Base-by-base conservation (phyloP, 1,284 basidiomycete genomes). In the Ceratorhiza oryzae-sativae region DNA sequence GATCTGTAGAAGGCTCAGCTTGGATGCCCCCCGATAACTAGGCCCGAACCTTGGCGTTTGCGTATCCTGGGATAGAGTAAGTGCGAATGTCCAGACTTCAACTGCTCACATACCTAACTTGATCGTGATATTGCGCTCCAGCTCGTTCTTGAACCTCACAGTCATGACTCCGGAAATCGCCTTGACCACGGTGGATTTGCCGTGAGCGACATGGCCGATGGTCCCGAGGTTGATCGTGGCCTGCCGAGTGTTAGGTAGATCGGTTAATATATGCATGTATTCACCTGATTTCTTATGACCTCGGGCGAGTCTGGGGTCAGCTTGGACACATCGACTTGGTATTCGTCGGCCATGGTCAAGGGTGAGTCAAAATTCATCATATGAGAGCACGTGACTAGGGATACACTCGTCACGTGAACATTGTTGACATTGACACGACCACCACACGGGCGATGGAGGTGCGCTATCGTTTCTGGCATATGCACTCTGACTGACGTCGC, bases 131-230 rank as follows among this genome's bases (percentile, higher is more conserved):
- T 99, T 99, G 76, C 97, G 86, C 74, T 97, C 95, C 71, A 97
- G 87, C 82, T 99, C 97, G 82, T 98, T 98, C 86, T 99, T 99
- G 84, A 99, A 99, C 78, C 97, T 88, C 72, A 99, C 97, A 34
- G 97, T 99, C 88, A 94, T 92, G 13, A 98, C 97, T n/a, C 97
- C 97, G 18, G 97, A 98, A 81, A 99, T 98, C 59, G 97, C 97
- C 83, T 98, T 97, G 75, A 98, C 97, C 63, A 98, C 97, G 8
- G 97, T 98, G 65, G 95, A 98, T 85, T 99, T 98, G 78, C 97
- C 97, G 87, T 99, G 97, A 34, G 94, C 94, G 86, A 97, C 95
- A 87, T 97, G 95, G 68, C 94, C 95, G 78, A 97, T 97, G 41
- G 95, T 97, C 75, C 92, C 92, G 76, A 93, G 81, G 81, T 94